Conservation (phyloP, 2,329 filamentous ascomycete genomes). For the Paraconiothyrium sp. region DNA sequence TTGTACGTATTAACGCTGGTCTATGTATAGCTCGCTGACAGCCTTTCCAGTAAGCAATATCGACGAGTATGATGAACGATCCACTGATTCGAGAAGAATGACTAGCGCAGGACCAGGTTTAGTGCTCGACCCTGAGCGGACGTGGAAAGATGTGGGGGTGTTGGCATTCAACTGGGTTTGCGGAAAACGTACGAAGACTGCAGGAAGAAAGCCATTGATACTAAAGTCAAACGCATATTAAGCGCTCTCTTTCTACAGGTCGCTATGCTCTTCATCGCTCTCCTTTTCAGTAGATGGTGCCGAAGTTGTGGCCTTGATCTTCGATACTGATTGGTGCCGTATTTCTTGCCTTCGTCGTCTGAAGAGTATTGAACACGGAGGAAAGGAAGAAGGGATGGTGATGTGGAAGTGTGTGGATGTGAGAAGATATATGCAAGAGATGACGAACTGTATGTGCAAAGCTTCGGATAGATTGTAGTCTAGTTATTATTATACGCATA, state of each 20-base stretch:
- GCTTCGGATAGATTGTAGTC: no score
- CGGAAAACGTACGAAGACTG: background rate
- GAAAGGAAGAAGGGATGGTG: no score
- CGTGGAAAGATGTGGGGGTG: background rate
- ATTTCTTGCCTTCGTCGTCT: no score
- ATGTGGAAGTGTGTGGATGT: no score
- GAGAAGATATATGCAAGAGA: no score
- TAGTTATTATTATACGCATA: no score
- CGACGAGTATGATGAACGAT: background rate
- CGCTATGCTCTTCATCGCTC: background rate
- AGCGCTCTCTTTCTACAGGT: background rate
- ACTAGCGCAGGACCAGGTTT: background rate
- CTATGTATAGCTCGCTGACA: background rate
- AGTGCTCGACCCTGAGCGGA: background rate
- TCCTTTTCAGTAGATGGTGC: background rate
- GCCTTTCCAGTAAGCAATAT: background rate
- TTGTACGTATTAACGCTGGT: background rate
- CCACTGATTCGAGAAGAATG: background rate
- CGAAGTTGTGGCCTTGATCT: no score
- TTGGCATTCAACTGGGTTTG: background rate
- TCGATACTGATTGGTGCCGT: no score
- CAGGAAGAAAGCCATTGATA: no score
- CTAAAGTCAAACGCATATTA: no score
- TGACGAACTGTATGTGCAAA: no score
- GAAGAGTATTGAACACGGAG: no score